phyloP scores from a whole-genome alignment of 352 stramenopile genomes.

The Pythium scleroteichum region DNA sequence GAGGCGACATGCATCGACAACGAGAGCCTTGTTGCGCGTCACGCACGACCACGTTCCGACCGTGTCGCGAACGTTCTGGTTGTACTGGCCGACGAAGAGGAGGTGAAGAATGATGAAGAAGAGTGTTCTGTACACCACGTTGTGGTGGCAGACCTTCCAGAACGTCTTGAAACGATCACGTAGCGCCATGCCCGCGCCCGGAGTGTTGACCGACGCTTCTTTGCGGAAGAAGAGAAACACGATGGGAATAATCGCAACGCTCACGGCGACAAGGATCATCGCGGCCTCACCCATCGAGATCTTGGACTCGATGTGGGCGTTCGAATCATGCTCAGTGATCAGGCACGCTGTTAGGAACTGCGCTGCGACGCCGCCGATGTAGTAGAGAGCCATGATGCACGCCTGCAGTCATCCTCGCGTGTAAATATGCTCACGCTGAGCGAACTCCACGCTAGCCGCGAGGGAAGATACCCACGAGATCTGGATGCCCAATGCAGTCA shows the following conservation, averaged over 20 bases:
- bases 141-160: conserved; percentile 23
- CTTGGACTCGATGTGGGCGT: conserved; percentile 11
- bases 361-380: conserved; percentile 4
- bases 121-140: conserved; percentile 20
- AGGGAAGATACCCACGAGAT: conserved; percentile 24
- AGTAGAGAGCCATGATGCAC: conserved; percentile 11
- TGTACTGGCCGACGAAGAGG: conserved; percentile 20
- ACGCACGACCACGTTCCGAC: conserved; percentile 14
- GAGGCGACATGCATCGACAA: background rate
- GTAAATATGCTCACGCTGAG: conserved; percentile 28
- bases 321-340: background rate
- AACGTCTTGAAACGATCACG: conserved; percentile 7
- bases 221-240: conserved; percentile 1
- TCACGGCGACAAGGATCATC: conserved; percentile 4
- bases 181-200: background rate
- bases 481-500: conserved; percentile 20
- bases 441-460: conserved; percentile 26
- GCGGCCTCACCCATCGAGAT: conserved; percentile 15
- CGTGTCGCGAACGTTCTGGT: conserved; percentile 15
- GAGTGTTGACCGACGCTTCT: background rate
- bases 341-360: background rate
- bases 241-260: background rate
- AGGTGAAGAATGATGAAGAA: conserved; percentile 21
- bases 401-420: conserved; percentile 26
- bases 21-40: background rate